Conservation (phyloP, 495 filamentous ascomycete species). For the Podospora appendiculata region DNA sequence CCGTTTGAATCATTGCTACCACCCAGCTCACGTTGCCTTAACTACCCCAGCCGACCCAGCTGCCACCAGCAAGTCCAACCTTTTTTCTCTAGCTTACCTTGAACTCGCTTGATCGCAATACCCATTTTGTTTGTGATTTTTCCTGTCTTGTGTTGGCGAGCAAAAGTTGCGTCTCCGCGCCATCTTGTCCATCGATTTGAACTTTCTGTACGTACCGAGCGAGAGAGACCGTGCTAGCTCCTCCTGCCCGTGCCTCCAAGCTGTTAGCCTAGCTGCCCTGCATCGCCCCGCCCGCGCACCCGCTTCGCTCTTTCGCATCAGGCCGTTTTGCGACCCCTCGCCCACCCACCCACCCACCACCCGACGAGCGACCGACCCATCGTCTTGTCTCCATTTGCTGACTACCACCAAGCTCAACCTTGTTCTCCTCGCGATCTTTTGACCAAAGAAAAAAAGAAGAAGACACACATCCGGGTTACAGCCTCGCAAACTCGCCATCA, state of each 20-base stretch:
- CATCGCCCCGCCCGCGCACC: background rate
- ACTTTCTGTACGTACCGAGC: too few relatives aligned
- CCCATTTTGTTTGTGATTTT: too few relatives aligned
- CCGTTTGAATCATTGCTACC: conserved; percentile 5
- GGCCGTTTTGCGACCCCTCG: background rate
- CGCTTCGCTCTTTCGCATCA: background rate
- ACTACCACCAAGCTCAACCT: background rate
- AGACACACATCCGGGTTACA: background rate
- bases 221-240: too few relatives aligned
- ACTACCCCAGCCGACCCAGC: too few relatives aligned
- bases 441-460: background rate
- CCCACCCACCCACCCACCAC: background rate
- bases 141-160: too few relatives aligned
- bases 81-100: too few relatives aligned
- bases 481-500: background rate
- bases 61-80: too few relatives aligned
- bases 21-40: too few relatives aligned
- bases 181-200: too few relatives aligned
- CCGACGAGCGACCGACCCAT: background rate
- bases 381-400: background rate
- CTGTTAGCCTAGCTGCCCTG: background rate
- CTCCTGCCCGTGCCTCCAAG: too few relatives aligned
- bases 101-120: too few relatives aligned
- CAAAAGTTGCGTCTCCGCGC: too few relatives aligned
- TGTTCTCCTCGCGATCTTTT: background rate